phyloP scores from a whole-genome alignment of 2,329 filamentous ascomycete genomes.

The Nothomitra cinnamomea region DNA sequence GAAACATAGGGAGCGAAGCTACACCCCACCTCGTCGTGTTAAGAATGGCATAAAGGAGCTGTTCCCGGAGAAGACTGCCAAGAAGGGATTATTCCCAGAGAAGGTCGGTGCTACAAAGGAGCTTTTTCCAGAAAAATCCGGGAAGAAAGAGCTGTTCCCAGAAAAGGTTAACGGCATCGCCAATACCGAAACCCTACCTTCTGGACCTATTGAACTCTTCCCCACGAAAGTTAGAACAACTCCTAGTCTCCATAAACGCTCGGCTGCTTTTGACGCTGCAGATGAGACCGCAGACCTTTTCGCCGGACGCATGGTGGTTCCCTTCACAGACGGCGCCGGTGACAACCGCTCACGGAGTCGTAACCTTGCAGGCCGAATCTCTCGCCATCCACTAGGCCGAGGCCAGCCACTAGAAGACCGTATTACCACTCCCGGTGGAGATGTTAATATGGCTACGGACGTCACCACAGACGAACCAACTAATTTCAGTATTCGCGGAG shows the following conservation, averaged over 20 bases:
- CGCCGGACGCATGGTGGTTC: constrained; percentile 30
- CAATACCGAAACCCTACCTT: constrained; percentile 13
- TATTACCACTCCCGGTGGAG: constrained; percentile 14
- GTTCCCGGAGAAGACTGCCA: background rate
- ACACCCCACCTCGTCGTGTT: background rate
- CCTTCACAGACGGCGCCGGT: constrained; percentile 29
- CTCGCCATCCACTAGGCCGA: background rate
- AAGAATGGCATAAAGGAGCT: background rate
- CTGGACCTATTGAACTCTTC: constrained; percentile 38
- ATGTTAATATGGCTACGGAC: constrained; percentile 15
- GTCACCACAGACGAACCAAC: constrained; percentile 18
- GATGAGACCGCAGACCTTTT: constrained; percentile 37
- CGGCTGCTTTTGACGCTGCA: constrained; percentile 34
- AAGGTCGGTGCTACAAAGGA: constrained; percentile 10
- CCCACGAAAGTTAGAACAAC: constrained; percentile 25
- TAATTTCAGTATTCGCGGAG: constrained; percentile 38
- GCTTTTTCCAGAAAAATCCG: constrained; percentile 15
- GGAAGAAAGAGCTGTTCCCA: constrained; percentile 5
- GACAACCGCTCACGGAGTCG: constrained; percentile 23
- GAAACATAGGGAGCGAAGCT: constrained; percentile 2
- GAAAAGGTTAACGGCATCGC: constrained; percentile 20
- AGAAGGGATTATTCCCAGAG: background rate
- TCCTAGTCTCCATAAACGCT: constrained; percentile 27
- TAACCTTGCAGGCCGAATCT: constrained; percentile 10
- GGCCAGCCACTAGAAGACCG: constrained; percentile 15